These are phyloP conservation scores for Sclerotinia glacialis DNA, from an alignment of 2,329 filamentous ascomycete species.

Conservation along the genomic window DNA sequence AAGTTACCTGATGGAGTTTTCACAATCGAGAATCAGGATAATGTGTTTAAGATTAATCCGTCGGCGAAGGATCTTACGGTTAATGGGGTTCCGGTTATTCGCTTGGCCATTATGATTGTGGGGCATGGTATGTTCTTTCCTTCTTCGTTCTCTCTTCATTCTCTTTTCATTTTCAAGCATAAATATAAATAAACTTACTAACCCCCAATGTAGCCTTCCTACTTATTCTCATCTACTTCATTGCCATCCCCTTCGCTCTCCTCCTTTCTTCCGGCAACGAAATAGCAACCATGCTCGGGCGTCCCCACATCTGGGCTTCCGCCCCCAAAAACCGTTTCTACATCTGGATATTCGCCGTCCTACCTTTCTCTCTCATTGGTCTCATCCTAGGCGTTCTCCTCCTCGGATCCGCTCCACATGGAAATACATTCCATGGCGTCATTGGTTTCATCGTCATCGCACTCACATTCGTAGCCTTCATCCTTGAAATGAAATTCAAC, in stretches of 20 bases:
- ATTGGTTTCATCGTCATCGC: neutral
- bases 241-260: slow-evolving; percentile 4
- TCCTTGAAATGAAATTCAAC: slow-evolving; percentile 8
- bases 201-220: neutral
- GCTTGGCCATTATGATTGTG: slow-evolving; percentile 2
- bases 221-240: slow-evolving; percentile 9
- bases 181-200: neutral
- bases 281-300: slow-evolving; percentile 12
- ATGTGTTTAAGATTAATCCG: slow-evolving; percentile 14
- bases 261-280: slow-evolving; percentile 17
- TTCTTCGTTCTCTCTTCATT: neutral
- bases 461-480: neutral
- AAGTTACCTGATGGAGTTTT: slow-evolving; percentile 6
- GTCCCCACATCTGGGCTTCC: slow-evolving; percentile 8
- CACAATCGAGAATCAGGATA: neutral
- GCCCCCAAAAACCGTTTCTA: slow-evolving; percentile 8
- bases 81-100: neutral
- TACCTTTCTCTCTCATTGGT: neutral
- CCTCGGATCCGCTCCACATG: neutral
- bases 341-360: slow-evolving; percentile 6
- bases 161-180: no score
- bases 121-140: slow-evolving; percentile 13
- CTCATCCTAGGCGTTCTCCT: neutral
- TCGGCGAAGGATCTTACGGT: neutral
- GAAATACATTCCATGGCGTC: neutral